These are phyloP conservation scores for Phytophthora citricola DNA, from an alignment of 352 stramenopile genomes.

Conservation along the genomic window DNA sequence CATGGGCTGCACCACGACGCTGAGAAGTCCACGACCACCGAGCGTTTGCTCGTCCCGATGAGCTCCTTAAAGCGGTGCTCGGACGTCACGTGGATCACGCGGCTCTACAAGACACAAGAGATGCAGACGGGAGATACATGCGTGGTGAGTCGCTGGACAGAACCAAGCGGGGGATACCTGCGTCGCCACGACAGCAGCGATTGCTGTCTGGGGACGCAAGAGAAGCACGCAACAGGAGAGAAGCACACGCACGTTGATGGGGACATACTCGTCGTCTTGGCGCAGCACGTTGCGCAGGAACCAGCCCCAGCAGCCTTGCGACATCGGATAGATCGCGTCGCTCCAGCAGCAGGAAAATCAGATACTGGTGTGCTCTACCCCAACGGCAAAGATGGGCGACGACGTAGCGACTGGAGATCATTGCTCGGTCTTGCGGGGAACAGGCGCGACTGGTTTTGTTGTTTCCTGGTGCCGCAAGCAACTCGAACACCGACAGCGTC, in stretches of 20 bases:
- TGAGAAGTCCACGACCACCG: conserved; percentile 88
- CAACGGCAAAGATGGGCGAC: conserved; percentile 13
- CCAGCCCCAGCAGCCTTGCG: conserved; percentile 76
- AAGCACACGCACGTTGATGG: conserved; percentile 44
- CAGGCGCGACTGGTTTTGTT: background rate
- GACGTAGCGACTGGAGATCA: conserved; percentile 1
- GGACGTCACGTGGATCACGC: conserved; percentile 76
- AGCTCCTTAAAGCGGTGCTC: conserved; percentile 78
- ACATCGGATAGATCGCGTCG: conserved; percentile 39
- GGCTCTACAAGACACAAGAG: conserved; percentile 41
- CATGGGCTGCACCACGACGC: conserved; percentile 89
- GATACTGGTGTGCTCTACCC: conserved; percentile 20
- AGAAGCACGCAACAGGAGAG: too few relatives aligned
- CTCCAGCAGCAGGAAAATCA: conserved; percentile 10
- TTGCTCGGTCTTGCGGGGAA: background rate
- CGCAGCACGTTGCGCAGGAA: conserved; percentile 67
- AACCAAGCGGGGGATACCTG: conserved; percentile 1
- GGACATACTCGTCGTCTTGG: conserved; percentile 54
- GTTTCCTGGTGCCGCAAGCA: too few relatives aligned
- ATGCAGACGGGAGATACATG: background rate
- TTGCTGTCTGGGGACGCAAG: background rate
- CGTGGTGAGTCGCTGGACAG: background rate
- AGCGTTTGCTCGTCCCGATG: conserved; percentile 59
- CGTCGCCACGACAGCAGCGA: conserved; percentile 1
- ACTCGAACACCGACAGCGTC: too few relatives aligned